Evolutionary conservation across 495 filamentous ascomycete genomes (phyloP).

Genomic region (Trichoderma asperelloides): DNA sequence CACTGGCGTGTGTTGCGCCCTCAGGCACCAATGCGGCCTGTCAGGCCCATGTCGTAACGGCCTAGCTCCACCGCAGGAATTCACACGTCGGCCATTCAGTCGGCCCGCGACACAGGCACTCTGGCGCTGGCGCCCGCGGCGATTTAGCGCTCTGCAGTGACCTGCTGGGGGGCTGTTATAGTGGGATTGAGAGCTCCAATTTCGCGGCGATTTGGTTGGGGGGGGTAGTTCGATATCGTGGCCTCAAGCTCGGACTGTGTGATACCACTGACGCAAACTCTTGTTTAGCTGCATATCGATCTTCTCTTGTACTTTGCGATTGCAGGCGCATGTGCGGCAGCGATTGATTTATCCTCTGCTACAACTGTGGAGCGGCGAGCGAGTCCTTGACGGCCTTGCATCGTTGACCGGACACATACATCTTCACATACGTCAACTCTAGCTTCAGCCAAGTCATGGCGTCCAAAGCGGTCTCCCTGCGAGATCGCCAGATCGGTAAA

Average conservation of each 20-base stretch:
- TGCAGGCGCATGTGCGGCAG: background rate
- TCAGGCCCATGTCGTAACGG: background rate
- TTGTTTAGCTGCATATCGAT: background rate
- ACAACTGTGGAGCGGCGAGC: background rate
- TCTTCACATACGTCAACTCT: background rate
- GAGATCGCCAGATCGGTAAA: slow-evolving; percentile 91
- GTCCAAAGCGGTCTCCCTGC: slow-evolving; percentile 63
- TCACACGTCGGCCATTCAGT: background rate
- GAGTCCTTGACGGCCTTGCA: background rate
- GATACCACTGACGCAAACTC: background rate
- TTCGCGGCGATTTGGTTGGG: background rate
- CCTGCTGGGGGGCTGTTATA: background rate
- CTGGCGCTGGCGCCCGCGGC: background rate
- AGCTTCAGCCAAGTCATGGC: slow-evolving; percentile 47
- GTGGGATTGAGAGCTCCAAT: background rate
- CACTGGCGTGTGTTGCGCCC: background rate
- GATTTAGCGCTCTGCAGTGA: background rate
- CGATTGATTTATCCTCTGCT: background rate
- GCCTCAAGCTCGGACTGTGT: background rate
- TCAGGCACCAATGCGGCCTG: slow-evolving; percentile 5
- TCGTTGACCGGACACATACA: background rate
- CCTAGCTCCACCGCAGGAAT: background rate
- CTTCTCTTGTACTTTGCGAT: background rate
- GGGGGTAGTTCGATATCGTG: slow-evolving; percentile 6
- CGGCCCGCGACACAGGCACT: background rate